Percentiles rank a stretch among this genome's conserved stretches.
Evolutionary conservation across 2,329 filamentous ascomycete species (phyloP).

Genomic region (Rutstroemia sydowiana): DNA sequence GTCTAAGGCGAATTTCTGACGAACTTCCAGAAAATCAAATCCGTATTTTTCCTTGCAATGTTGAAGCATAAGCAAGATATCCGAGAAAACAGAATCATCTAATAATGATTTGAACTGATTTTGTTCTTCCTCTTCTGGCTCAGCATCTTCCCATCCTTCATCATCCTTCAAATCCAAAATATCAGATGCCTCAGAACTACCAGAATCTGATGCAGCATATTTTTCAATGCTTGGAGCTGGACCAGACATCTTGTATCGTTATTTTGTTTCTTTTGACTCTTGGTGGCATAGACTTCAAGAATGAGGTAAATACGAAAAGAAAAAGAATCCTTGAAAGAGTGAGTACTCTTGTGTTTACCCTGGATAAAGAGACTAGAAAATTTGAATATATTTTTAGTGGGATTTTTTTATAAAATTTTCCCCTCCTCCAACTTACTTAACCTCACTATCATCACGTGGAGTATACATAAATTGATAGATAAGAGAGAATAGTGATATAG

Average conservation of each 20-base stretch:
- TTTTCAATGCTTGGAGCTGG: constrained; percentile 13
- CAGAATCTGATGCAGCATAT: constrained; percentile 26
- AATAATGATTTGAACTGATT: constrained; percentile 62
- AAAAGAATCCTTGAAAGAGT: no score
- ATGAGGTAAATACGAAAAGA: no score
- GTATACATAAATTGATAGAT: no score
- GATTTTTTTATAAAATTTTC: no score
- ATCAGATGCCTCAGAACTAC: constrained; percentile 36
- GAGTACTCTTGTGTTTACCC: no score
- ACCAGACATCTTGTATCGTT: constrained; percentile 17
- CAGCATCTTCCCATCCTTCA: constrained; percentile 51
- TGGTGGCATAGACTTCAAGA: no score
- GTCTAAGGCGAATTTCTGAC: constrained; percentile 54
- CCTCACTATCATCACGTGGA: no score
- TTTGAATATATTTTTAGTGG: no score
- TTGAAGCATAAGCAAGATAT: constrained; percentile 57
- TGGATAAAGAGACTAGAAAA: no score
- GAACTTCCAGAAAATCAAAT: constrained; percentile 59
- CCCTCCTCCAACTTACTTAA: no score
- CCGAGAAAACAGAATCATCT: constrained; percentile 57
- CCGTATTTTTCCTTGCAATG: constrained; percentile 58
- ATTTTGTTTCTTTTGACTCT: not conserved
- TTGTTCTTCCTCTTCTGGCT: constrained; percentile 51
- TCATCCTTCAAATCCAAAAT: constrained; percentile 36
- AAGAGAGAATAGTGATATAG: no score